Base-by-base conservation (phyloP, 2,329 filamentous ascomycete genomes). In the Phialophora verrucosa region DNA sequence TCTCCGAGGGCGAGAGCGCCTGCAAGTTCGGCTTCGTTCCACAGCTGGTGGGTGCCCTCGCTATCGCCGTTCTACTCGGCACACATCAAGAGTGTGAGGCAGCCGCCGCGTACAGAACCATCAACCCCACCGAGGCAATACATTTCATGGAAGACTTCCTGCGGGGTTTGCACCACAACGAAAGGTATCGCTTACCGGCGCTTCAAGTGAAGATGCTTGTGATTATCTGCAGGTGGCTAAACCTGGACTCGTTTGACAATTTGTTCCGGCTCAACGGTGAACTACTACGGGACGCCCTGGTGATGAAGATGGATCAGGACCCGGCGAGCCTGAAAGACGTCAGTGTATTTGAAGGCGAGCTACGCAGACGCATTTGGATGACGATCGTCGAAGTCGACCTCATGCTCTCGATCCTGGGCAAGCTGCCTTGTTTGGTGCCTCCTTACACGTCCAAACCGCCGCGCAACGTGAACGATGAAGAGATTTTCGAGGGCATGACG, bases 341-440 rank as follows among this genome's bases (percentile, higher is more conserved):
- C 14, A 63, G 55, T 20, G 53, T 68, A 0, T 74, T 73, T 25
- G 66, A 75, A 62, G 68, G 71, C 11, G 75, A 77, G 54, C 63
- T 77, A 54, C 69, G 74, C 35, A 68, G 73, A 2, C 71, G 76
- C 8, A 64, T 73, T 1, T 77, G 76, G 76, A 71, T 72, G 35
- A 74, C 74, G 0, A 69, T 77, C 1, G 50, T 77, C 7, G 75
- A 77, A 42, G 60, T 73, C 12, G 73, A 73, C 51, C 58, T 76
- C 17, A 74, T 74, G 58, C 59, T 75, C 4, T 69, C 72, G 2
- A 71, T 75, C 17, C 59, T 70, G 11, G 66, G 71, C 61, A 65
- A 68, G 51, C 67, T 73, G 62, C 71, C 71, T 3, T 69, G 65
- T 56, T 66, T 70, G 62, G 64, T 71, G 8, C 69, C 71, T 4